Conservation (phyloP, 371 early-diverging fungal genomes). For the Mucor lusitanicus region DNA sequence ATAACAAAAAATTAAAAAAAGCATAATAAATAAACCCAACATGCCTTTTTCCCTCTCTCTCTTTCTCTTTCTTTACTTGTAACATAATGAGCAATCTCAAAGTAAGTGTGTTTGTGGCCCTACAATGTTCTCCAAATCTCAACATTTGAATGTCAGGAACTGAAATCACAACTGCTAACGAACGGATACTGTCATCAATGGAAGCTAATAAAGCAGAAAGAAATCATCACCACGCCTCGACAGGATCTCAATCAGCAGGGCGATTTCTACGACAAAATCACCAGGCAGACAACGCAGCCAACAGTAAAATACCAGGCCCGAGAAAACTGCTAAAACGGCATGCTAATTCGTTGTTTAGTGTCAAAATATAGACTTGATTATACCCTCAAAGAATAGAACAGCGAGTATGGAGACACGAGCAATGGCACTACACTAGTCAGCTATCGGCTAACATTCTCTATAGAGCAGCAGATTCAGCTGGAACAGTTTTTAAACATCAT, state of each 20-base stretch:
- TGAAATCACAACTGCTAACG: constrained; percentile 17
- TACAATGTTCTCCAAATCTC: neutral
- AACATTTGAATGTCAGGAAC: constrained; percentile 9
- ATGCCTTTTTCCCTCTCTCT: neutral
- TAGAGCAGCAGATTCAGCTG: constrained; percentile 24
- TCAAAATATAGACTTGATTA: constrained; percentile 42
- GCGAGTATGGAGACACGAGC: constrained; percentile 12
- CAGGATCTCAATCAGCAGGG: neutral
- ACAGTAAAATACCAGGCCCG: constrained; percentile 10
- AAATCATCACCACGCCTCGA: neutral
- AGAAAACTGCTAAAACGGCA: neutral
- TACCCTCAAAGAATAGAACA: constrained; percentile 27
- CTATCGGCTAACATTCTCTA: neutral
- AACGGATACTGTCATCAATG: constrained; percentile 28
- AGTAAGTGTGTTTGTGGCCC: constrained; percentile 1
- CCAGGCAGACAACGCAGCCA: constrained; percentile 19
- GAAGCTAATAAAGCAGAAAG: constrained; percentile 28
- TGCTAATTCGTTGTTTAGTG: constrained; percentile 24
- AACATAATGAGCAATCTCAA: constrained; percentile 11
- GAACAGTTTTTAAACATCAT: constrained; percentile 26
- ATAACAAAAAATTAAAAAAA: constrained; percentile 13
- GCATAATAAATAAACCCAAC: constrained; percentile 9
- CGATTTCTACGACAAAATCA: constrained; percentile 19
- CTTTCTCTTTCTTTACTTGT: constrained; percentile 1
- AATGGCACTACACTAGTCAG: neutral